Evolutionary conservation across 306 rosid species (phyloP), one percentile per base, ranked within the genome.

Genomic region (Abrus pulchellus): DNA sequence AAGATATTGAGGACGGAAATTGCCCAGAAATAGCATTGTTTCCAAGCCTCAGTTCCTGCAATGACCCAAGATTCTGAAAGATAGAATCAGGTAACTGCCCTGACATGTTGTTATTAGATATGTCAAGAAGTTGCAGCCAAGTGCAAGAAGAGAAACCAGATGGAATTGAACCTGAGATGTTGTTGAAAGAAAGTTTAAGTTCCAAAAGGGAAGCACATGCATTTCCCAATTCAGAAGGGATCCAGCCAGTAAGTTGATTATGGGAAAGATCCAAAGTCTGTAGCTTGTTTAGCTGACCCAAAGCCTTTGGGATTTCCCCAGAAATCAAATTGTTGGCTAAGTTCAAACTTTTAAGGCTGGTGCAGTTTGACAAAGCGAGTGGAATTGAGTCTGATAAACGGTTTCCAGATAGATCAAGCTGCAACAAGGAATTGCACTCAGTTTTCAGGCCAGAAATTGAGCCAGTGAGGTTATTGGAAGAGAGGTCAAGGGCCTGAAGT

Each of bases 41-140:
- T 72, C 99, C 95, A 83, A 94, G 80, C 75, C 84, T 41, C 85
- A 94, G 78, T 79, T 86, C 96, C 88, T 90, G 87, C 43, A 94
- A 74, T 28, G 97, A 85, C 69, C 83, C 85, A 2, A 94, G 88
- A 59, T 85, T 91, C 80, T 80, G 89, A 76, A 94, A 88, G 79
- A 91, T 70, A 62, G 93, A 79, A 77, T 80, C 90, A 1, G 93
- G 91, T 8, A 94, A 44, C 50, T 86, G 86, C 61, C 98, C 98
- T 38, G 99, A 86, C 84, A 94, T 76, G 20, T 94, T 94, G 85
- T 94, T 94, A 90, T 94, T 92, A 5, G 99, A 89, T 45, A 94
- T 79, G 81, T 94, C 99, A 66, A 94, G 83, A 76, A 72, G 43
- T 68, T 92, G 91, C 38, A 94, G 85, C 88, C 76, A 84, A 61